Percentiles rank a stretch among this genome's conserved stretches.
phyloP scores from a whole-genome alignment of 805 yeast genomes.

The Cyberlindnera mycetangii region DNA sequence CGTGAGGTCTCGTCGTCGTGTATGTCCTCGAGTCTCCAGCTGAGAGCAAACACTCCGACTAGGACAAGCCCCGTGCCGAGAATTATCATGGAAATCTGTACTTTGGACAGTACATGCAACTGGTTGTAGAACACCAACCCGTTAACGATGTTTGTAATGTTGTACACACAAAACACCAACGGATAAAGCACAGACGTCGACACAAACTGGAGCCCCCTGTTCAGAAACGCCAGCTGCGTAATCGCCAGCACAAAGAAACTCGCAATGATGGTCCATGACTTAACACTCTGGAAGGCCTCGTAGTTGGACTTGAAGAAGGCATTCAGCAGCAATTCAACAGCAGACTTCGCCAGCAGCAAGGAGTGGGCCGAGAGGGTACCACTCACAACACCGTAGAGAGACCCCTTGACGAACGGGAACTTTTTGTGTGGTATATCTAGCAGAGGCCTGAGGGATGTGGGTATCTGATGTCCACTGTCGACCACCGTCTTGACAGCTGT shows the following conservation, averaged over 20 bases:
- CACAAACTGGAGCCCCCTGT: constrained; percentile 64
- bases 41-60: constrained; percentile 62
- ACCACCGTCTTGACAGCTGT: constrained; percentile 11
- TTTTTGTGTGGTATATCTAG: constrained; percentile 9
- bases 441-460: neutral
- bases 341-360: constrained; percentile 77
- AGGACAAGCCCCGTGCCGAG: constrained; percentile 43
- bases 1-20: constrained; percentile 28
- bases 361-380: constrained; percentile 87
- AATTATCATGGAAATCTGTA: constrained; percentile 42
- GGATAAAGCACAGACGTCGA: constrained; percentile 83
- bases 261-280: constrained; percentile 48
- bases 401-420: constrained; percentile 46
- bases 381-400: constrained; percentile 61
- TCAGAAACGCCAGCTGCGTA: constrained; percentile 68
- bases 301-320: constrained; percentile 36
- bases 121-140: constrained; percentile 59
- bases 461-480: constrained; percentile 1
- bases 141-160: constrained; percentile 63
- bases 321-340: constrained; percentile 63
- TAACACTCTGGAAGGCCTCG: constrained; percentile 37
- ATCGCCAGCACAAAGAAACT: constrained; percentile 62
- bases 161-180: constrained; percentile 79
- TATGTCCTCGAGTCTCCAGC: constrained; percentile 44
- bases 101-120: constrained; percentile 35